These are phyloP conservation scores for Styphnolobium japonicum DNA, from an alignment of 306 rosid species.

Conservation along the genomic window DNA sequence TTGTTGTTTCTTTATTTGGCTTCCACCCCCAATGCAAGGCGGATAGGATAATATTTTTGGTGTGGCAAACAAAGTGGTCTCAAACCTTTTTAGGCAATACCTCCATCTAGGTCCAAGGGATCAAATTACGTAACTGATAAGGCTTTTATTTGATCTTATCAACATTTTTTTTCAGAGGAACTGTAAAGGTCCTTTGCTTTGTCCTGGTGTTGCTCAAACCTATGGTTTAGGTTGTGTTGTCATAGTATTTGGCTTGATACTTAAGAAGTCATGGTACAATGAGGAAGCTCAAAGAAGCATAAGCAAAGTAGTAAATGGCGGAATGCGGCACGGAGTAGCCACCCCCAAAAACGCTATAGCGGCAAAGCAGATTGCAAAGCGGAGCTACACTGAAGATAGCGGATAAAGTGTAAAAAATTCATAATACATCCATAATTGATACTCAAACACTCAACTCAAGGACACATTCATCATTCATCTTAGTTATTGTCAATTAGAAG, in stretches of 20 bases:
- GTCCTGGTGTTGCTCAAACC: background rate
- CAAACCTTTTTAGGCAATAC: background rate
- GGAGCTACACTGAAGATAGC: no score
- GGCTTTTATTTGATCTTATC: background rate
- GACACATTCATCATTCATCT: no score
- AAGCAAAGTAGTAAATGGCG: no score
- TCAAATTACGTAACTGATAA: background rate
- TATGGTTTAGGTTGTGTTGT: background rate
- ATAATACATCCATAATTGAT: no score
- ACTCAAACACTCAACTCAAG: no score
- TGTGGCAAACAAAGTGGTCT: background rate
- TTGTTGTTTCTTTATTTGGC: background rate
- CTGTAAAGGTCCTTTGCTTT: background rate
- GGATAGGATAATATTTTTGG: background rate
- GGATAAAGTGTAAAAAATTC: no score
- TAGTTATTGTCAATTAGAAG: no score
- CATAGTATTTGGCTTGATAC: background rate
- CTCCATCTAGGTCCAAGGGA: background rate
- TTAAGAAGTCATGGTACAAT: background rate
- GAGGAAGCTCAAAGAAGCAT: background rate
- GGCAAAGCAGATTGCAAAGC: no score
- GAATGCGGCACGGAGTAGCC: no score
- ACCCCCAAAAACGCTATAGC: no score
- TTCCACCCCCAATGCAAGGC: background rate
- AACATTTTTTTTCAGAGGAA: background rate